Evolutionary conservation across 108 stramenopile genomes (phyloP).

Genomic region (Cylindrotheca fusiformis): DNA sequence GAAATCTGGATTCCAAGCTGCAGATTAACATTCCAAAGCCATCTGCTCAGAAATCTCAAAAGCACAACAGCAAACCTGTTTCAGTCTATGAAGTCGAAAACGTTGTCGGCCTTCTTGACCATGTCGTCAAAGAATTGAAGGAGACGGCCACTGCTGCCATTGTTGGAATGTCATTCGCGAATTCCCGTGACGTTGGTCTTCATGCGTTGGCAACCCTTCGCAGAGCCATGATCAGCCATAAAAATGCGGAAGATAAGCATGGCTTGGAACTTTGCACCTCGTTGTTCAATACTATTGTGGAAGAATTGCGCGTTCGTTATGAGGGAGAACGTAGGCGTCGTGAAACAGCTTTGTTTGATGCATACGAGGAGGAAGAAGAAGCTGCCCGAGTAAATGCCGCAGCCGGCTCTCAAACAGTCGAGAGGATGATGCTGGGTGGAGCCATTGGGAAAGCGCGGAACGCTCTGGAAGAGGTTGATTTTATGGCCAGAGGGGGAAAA

Average conservation of each 20-base stretch:
- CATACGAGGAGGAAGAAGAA: slow-evolving; percentile 48
- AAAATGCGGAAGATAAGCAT: slow-evolving; percentile 35
- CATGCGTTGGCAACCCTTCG: slow-evolving; percentile 57
- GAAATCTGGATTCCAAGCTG: slow-evolving; percentile 32
- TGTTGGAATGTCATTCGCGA: slow-evolving; percentile 73
- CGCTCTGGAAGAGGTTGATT: slow-evolving; percentile 25
- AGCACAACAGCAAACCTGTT: background rate
- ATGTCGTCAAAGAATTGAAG: slow-evolving; percentile 52
- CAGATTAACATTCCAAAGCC: slow-evolving; percentile 27
- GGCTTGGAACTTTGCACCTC: slow-evolving; percentile 39
- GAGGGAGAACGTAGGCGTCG: slow-evolving; percentile 66
- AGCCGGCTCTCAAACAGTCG: slow-evolving; percentile 53
- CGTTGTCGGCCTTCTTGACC: slow-evolving; percentile 33
- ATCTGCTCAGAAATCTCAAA: background rate
- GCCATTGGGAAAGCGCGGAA: slow-evolving; percentile 2
- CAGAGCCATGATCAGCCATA: slow-evolving; percentile 37
- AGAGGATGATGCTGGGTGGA: slow-evolving; percentile 69
- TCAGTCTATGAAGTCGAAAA: slow-evolving; percentile 3
- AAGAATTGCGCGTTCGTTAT: slow-evolving; percentile 72
- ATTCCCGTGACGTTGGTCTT: slow-evolving; percentile 70
- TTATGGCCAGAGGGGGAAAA: slow-evolving; percentile 3
- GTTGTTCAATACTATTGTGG: slow-evolving; percentile 41
- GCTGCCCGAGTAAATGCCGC: slow-evolving; percentile 23
- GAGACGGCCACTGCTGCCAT: slow-evolving; percentile 70
- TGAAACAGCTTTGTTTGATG: slow-evolving; percentile 67